Conservation (phyloP, 257 asterid genomes). For the Knoxia roxburghii region DNA sequence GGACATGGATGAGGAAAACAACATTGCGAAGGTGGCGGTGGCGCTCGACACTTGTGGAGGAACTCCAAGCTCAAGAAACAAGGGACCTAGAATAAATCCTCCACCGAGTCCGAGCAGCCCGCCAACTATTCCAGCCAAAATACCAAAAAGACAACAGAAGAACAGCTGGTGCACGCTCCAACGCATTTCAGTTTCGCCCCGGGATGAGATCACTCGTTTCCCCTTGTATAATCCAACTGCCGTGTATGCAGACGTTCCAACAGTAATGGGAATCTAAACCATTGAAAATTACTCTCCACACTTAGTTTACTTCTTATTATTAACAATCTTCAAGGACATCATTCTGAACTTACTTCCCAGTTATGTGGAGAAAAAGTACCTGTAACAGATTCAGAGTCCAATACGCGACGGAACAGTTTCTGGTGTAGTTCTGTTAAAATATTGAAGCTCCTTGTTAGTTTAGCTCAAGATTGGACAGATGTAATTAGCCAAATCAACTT, state of each 20-base stretch:
- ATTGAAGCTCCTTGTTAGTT: background rate
- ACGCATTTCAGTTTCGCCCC: constrained; percentile 57
- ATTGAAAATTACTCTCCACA: background rate
- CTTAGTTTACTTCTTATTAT: background rate
- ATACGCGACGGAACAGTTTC: constrained; percentile 57
- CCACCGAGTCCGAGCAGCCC: constrained; percentile 97
- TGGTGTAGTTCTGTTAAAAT: constrained; percentile 48
- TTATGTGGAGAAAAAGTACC: constrained; percentile 38
- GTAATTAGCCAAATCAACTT: constrained; percentile 6
- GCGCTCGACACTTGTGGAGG: constrained; percentile 96
- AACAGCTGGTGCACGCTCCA: constrained; percentile 55
- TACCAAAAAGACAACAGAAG: constrained; percentile 62
- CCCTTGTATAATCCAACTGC: constrained; percentile 73
- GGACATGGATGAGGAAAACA: constrained; percentile 98
- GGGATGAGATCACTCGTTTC: constrained; percentile 64
- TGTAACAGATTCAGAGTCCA: constrained; percentile 88
- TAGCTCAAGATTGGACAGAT: background rate
- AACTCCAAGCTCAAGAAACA: constrained; percentile 46
- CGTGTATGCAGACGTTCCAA: constrained; percentile 61
- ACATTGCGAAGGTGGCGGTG: constrained; percentile 94
- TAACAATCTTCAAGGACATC: background rate
- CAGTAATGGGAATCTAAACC: constrained; percentile 69
- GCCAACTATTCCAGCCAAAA: constrained; percentile 83
- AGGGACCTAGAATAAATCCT: constrained; percentile 61
- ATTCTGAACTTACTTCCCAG: background rate